Conservation (phyloP, 2,329 filamentous ascomycete species). For the Cytospora schulzeri region DNA sequence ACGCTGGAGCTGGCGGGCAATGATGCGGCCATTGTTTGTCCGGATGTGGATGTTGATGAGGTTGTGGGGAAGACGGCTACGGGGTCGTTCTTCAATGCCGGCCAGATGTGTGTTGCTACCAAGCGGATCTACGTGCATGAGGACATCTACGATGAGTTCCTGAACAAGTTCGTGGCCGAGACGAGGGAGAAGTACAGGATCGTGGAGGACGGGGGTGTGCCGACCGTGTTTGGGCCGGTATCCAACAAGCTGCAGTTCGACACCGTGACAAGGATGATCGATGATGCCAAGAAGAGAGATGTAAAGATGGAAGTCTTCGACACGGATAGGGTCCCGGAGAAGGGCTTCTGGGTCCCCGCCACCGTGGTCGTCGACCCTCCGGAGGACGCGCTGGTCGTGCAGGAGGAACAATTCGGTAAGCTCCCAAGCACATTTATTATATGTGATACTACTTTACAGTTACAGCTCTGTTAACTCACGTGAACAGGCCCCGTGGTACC, state of each 20-base stretch:
- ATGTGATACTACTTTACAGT: neutral
- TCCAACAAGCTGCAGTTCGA: conserved; percentile 69
- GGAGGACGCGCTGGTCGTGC: conserved; percentile 56
- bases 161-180: conserved; percentile 44
- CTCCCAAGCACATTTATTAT: conserved; percentile 23
- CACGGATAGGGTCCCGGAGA: conserved; percentile 37
- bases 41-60: conserved; percentile 52
- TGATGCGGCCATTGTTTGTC: conserved; percentile 55
- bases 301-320: conserved; percentile 56
- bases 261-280: conserved; percentile 57
- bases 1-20: conserved; percentile 60
- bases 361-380: conserved; percentile 61
- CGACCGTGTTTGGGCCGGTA: conserved; percentile 57
- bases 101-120: conserved; percentile 57
- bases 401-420: conserved; percentile 62
- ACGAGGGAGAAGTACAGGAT: conserved; percentile 48
- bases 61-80: conserved; percentile 48
- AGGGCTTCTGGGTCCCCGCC: conserved; percentile 61
- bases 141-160: conserved; percentile 58
- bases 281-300: conserved; percentile 55
- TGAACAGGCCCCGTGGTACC: conserved; percentile 61
- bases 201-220: conserved; percentile 34
- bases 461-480: no score
- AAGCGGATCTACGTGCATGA: conserved; percentile 66
- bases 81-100: conserved; percentile 54